Conservation (phyloP, 108 stramenopile genomes). For the Cylindrotheca closterium region DNA sequence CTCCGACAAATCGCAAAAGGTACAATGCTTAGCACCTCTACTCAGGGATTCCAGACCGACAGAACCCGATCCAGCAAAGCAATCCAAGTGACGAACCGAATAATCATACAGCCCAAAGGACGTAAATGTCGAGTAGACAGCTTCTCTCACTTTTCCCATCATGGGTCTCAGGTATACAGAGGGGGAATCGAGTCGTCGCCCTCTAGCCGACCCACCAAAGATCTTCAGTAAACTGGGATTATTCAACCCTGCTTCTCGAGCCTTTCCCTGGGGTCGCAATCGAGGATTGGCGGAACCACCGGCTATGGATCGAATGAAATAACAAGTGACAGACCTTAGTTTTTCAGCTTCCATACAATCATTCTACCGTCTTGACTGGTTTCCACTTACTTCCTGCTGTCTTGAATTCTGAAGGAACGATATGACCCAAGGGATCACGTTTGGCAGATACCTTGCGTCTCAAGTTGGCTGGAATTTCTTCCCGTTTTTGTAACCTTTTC, state of each 20-base stretch:
- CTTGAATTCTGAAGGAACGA: constrained; percentile 59
- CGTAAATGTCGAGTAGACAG: constrained; percentile 87
- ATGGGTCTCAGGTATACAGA: constrained; percentile 95
- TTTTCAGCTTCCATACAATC: neutral
- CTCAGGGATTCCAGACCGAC: constrained; percentile 93
- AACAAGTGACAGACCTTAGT: neutral
- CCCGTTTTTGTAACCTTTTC: constrained; percentile 1
- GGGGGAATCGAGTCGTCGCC: constrained; percentile 84
- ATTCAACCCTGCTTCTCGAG: constrained; percentile 63
- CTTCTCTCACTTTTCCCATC: constrained; percentile 98
- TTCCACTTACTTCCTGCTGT: constrained; percentile 29
- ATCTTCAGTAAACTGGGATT: constrained; percentile 81
- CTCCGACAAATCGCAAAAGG: constrained; percentile 76
- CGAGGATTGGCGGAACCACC: constrained; percentile 63
- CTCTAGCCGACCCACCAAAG: constrained; percentile 73
- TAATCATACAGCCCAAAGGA: constrained; percentile 87
- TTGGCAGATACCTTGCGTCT: constrained; percentile 68
- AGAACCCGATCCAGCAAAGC: constrained; percentile 91
- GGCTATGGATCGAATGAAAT: constrained; percentile 18
- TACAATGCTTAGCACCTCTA: constrained; percentile 86
- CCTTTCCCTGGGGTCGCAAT: constrained; percentile 75
- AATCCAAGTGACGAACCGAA: constrained; percentile 79
- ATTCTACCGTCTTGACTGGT: neutral
- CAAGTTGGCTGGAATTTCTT: constrained; percentile 68
- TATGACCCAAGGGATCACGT: constrained; percentile 69